Conservation (phyloP, 1,284 basidiomycete genomes). For the Leccinum subfulvum region DNA sequence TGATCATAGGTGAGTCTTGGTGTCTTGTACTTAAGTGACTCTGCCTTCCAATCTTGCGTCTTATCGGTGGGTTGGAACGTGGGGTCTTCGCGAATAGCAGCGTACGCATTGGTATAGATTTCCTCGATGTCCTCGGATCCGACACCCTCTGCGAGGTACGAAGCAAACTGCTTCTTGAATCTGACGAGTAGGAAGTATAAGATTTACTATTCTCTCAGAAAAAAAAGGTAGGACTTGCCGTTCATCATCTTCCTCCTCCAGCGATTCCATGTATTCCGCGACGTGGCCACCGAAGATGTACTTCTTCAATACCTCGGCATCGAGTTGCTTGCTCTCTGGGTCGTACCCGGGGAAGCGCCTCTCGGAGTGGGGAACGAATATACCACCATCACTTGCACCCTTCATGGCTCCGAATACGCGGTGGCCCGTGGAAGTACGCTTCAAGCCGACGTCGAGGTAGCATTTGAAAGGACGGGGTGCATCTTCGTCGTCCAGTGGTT, state of each 20-base stretch:
- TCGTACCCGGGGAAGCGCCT: slow-evolving; percentile 99
- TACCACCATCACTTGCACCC: slow-evolving; percentile 97
- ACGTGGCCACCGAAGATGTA: slow-evolving; percentile 99
- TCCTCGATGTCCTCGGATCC: slow-evolving; percentile 98
- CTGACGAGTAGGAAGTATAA: slow-evolving; percentile 38
- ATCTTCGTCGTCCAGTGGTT: slow-evolving; percentile 87
- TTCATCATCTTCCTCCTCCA: slow-evolving; percentile 99
- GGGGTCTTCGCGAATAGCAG: slow-evolving; percentile 95
- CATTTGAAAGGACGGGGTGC: slow-evolving; percentile 98
- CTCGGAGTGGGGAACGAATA: slow-evolving; percentile 97
- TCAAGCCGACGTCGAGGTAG: slow-evolving; percentile 98
- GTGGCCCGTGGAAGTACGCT: slow-evolving; percentile 96
- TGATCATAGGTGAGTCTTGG: slow-evolving; percentile 76
- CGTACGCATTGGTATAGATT: slow-evolving; percentile 87
- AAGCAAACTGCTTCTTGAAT: slow-evolving; percentile 98
- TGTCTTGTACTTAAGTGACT: slow-evolving; percentile 74
- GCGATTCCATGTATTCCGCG: slow-evolving; percentile 98
- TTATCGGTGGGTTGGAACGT: slow-evolving; percentile 91
- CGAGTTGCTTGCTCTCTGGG: slow-evolving; percentile 90
- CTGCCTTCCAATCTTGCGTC: slow-evolving; percentile 89
- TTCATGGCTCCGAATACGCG: slow-evolving; percentile 99
- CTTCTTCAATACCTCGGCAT: slow-evolving; percentile 93
- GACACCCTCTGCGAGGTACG: slow-evolving; percentile 93
- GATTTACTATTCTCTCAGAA: neutral
- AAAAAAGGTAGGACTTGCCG: slow-evolving; percentile 47